These are phyloP conservation scores for Trifolium fragiferum DNA, from an alignment of 306 rosid species.

Conservation along the genomic window DNA sequence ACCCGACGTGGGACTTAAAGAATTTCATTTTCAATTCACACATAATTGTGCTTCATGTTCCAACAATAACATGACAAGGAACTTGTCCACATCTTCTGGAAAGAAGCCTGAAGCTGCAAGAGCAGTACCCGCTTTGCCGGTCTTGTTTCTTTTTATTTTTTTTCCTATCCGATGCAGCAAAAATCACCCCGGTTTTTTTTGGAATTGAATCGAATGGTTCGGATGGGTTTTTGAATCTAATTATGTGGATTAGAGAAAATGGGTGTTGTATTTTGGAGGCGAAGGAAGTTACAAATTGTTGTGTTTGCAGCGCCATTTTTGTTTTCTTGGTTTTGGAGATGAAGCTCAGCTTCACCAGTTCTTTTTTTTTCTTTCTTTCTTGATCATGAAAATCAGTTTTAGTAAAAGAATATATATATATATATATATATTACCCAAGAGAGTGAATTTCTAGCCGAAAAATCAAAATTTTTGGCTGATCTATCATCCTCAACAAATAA, in stretches of 20 bases:
- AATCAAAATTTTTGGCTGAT: too few species aligned
- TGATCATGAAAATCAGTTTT: neutral
- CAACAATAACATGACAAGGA: too few species aligned
- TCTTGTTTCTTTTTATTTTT: conserved; percentile 49
- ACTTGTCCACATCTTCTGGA: conserved; percentile 85
- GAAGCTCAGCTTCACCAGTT: conserved; percentile 6
- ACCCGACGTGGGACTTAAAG: too few species aligned
- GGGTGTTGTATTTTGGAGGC: conserved; percentile 38
- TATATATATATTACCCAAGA: too few species aligned
- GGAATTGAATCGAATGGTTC: conserved; percentile 49
- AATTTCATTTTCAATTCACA: too few species aligned
- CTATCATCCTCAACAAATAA: too few species aligned
- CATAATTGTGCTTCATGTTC: too few species aligned
- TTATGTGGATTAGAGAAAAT: conserved; percentile 34
- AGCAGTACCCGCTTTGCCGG: conserved; percentile 54
- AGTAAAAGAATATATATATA: too few species aligned
- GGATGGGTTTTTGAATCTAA: conserved; percentile 60
- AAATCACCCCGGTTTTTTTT: conserved; percentile 60
- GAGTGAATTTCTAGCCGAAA: too few species aligned
- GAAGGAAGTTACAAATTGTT: conserved; percentile 50
- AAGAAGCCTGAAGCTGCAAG: conserved; percentile 94
- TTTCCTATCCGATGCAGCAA: conserved; percentile 53
- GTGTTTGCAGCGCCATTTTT: conserved; percentile 74
- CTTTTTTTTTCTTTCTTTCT: neutral
- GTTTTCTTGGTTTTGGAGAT: neutral